These are phyloP conservation scores for Golubevia sp. DNA, from an alignment of 1,284 basidiomycete genomes.

Conservation along the genomic window DNA sequence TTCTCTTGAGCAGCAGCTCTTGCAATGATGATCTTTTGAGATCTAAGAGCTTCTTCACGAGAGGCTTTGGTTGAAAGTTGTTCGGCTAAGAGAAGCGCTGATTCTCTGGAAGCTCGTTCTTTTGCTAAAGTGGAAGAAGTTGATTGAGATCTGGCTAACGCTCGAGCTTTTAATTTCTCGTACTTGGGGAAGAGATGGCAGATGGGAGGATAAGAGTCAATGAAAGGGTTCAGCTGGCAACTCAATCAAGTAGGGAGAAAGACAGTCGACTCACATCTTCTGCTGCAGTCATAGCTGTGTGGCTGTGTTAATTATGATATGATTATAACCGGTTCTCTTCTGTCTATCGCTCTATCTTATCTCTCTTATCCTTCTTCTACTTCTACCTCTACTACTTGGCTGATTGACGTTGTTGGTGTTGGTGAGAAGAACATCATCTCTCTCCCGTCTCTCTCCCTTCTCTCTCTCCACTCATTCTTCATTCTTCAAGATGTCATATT, in stretches of 20 bases:
- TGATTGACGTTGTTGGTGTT: no score
- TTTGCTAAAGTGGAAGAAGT: neutral
- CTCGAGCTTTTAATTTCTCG: neutral
- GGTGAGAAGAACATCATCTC: no score
- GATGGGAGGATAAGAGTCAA: neutral
- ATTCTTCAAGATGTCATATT: slow-evolving; percentile 64
- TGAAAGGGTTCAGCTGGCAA: neutral
- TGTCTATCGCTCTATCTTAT: no score
- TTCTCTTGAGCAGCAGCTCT: neutral
- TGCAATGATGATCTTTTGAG: neutral
- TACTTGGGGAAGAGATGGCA: neutral
- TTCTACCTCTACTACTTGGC: no score
- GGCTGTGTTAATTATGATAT: no score
- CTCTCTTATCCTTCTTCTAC: no score
- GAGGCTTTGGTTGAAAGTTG: neutral
- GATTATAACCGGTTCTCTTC: no score
- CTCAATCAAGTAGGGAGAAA: no score
- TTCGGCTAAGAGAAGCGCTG: neutral
- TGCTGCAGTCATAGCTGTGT: no score
- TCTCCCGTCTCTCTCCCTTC: no score
- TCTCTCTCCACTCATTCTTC: neutral
- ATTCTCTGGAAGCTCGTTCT: neutral
- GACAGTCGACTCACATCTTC: no score
- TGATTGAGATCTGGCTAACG: neutral
- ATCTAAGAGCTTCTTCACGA: neutral